Conservation (phyloP, 1,284 basidiomycete genomes). For the Puccinia novopanici region DNA sequence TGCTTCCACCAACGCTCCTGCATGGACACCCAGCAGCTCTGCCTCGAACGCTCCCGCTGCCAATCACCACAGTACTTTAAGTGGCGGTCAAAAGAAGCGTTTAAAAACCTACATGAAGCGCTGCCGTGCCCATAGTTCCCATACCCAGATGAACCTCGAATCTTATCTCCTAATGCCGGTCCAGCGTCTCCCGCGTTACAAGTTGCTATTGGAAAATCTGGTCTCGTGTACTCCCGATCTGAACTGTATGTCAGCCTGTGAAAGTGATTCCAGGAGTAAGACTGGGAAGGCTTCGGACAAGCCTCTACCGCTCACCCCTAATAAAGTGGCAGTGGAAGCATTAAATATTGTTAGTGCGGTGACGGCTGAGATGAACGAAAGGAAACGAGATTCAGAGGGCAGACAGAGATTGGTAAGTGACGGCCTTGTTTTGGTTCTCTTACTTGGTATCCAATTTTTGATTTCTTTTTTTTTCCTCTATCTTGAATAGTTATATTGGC, state of each 20-base stretch:
- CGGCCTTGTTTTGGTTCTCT: background rate
- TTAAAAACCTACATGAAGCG: conserved; percentile 56
- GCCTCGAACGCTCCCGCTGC: conserved; percentile 49
- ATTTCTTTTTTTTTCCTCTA: background rate
- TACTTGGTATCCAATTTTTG: background rate
- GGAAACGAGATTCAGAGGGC: conserved; percentile 88
- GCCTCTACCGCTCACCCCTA: conserved; percentile 40
- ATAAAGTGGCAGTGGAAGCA: conserved; percentile 73
- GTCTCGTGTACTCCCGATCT: conserved; percentile 52
- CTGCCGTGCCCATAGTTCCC: conserved; percentile 66
- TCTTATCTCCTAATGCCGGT: conserved; percentile 91
- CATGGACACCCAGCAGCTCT: conserved; percentile 52
- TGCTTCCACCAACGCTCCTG: conserved; percentile 60
- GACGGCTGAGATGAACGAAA: conserved; percentile 93
- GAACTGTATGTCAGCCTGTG: background rate
- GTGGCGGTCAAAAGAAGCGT: conserved; percentile 51
- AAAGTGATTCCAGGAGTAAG: conserved; percentile 10
- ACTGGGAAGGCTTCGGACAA: background rate
- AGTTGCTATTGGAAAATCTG: conserved; percentile 65
- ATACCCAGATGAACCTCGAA: conserved; percentile 95
- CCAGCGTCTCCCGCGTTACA: conserved; percentile 93
- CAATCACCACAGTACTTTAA: conserved; percentile 31
- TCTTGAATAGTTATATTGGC: conserved; percentile 64
- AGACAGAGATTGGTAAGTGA: conserved; percentile 72
- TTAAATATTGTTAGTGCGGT: conserved; percentile 79